Evolutionary conservation across 805 yeast genomes (phyloP).

Genomic region (Cyberlindnera maritima): DNA sequence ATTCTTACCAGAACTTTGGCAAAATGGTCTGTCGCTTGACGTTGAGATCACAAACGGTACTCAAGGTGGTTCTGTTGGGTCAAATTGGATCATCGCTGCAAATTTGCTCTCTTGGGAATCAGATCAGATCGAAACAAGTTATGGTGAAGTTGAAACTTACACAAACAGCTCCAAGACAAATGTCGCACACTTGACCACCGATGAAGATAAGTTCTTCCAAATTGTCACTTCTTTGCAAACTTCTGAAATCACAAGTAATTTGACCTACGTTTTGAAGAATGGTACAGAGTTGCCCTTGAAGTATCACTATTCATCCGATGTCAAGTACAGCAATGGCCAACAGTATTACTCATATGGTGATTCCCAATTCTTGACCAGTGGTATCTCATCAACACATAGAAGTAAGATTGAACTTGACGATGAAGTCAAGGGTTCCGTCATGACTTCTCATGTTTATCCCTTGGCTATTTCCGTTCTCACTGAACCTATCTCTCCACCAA

Average conservation of each 20-base stretch:
- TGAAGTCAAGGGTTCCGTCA: slow-evolving; percentile 11
- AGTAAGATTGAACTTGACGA: slow-evolving; percentile 17
- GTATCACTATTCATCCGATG: slow-evolving; percentile 20
- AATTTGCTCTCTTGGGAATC: slow-evolving; percentile 55
- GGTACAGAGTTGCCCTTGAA: slow-evolving; percentile 24
- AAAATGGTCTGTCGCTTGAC: slow-evolving; percentile 35
- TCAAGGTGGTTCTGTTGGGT: slow-evolving; percentile 28
- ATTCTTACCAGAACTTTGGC: slow-evolving; percentile 68
- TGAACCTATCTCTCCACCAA: slow-evolving; percentile 14
- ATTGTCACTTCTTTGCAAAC: slow-evolving; percentile 19
- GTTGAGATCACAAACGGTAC: slow-evolving; percentile 55
- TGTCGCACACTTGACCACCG: slow-evolving; percentile 11
- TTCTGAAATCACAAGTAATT: slow-evolving; percentile 15
- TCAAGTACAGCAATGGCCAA: slow-evolving; percentile 39
- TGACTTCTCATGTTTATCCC: slow-evolving; percentile 20
- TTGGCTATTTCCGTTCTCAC: slow-evolving; percentile 12
- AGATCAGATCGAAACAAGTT: slow-evolving; percentile 34
- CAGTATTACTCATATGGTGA: slow-evolving; percentile 38
- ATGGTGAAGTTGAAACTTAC: slow-evolving; percentile 35
- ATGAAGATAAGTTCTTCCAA: slow-evolving; percentile 22
- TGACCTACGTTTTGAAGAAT: slow-evolving; percentile 19
- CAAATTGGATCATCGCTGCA: slow-evolving; percentile 62
- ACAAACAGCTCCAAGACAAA: slow-evolving; percentile 26
- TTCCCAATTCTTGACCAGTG: slow-evolving; percentile 30
- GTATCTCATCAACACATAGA: slow-evolving; percentile 15